Evolutionary conservation across 2,329 filamentous ascomycete genomes (phyloP).

Genomic region (Xylariaceae sp.): DNA sequence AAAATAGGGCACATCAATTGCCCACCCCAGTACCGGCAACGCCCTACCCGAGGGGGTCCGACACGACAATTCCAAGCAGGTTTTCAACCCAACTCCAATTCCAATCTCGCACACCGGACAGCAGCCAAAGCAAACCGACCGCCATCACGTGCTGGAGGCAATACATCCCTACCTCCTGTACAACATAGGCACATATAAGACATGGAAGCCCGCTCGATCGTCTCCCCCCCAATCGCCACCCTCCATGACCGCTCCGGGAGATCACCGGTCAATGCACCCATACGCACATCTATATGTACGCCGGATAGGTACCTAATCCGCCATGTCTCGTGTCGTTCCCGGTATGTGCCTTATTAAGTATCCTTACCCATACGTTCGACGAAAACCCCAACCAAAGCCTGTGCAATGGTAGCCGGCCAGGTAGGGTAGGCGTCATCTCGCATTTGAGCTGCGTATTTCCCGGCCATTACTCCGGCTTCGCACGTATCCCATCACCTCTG

Average conservation of each 20-base stretch:
- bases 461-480: neutral
- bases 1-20: no score
- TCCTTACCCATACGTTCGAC: neutral
- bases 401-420: neutral
- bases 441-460: neutral
- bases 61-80: neutral
- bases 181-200: neutral
- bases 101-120: neutral
- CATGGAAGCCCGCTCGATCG: constrained; percentile 6
- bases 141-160: constrained; percentile 17
- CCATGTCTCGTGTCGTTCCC: neutral
- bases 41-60: neutral
- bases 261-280: neutral
- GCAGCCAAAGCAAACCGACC: neutral
- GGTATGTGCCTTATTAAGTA: neutral
- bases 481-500: no score
- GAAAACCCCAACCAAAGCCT: neutral
- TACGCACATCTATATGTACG: neutral
- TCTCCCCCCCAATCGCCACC: neutral
- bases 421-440: neutral
- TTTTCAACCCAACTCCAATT: neutral
- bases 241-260: neutral
- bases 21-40: no score
- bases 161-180: constrained; percentile 9
- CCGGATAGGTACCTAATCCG: constrained; percentile 6